phyloP scores from a whole-genome alignment of 306 rosid species.

The Alnus glutinosa region DNA sequence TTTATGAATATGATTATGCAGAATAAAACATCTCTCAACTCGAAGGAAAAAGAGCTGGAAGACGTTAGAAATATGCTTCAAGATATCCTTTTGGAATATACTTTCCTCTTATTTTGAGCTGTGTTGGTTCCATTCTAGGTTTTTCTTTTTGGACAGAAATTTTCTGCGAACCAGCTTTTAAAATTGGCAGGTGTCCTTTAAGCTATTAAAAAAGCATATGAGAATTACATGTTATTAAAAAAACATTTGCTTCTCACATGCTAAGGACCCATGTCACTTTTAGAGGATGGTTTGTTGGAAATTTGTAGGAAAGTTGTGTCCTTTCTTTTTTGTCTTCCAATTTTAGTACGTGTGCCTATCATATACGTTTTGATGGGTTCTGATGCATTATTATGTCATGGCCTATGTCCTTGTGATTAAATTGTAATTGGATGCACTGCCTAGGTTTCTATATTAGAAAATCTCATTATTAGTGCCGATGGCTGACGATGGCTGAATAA shows the following conservation, averaged over 20 bases:
- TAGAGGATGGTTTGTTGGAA: too few relatives aligned
- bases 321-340: background rate
- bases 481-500: background rate
- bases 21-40: conserved; percentile 49
- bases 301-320: too few relatives aligned
- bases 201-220: too few relatives aligned
- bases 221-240: too few relatives aligned
- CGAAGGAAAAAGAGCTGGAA: conserved; percentile 65
- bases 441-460: background rate
- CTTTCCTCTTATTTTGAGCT: conserved; percentile 1
- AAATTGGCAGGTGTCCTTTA: too few relatives aligned
- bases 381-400: background rate
- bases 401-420: background rate
- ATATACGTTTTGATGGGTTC: background rate
- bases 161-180: too few relatives aligned
- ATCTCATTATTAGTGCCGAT: background rate
- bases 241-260: too few relatives aligned
- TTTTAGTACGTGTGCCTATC: background rate
- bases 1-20: conserved; percentile 68
- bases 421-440: background rate
- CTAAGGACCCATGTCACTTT: too few relatives aligned
- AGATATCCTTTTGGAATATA: conserved; percentile 71
- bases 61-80: conserved; percentile 64
- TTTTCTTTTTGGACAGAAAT: background rate
- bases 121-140: background rate